Base-by-base conservation (phyloP, 495 filamentous ascomycete genomes). In the Parachaetomium inaequale region DNA sequence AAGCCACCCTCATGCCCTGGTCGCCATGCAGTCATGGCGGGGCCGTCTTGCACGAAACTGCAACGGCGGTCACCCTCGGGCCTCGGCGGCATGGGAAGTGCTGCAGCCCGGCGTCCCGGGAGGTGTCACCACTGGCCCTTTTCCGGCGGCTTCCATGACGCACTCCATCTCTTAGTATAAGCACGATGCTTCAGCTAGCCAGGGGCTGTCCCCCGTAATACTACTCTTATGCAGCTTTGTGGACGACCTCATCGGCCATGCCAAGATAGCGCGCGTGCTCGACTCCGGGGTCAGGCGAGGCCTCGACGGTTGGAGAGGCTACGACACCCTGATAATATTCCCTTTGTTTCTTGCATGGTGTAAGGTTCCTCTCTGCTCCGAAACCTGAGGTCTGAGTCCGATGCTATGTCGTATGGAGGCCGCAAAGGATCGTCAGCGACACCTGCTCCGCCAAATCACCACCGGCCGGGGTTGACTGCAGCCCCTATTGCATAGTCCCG, bases 351-450 rank as follows among this genome's bases (percentile, higher is more conserved):
- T 54, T 23, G n/a, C 31, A 25, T n/a, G 19, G n/a, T 23, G 19
- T 25, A 7, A 54, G 7, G 28, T 28, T 32, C 28, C 4, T 31
- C n/a, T n/a, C n/a, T 21, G 40, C 36, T 40, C n/a, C 15, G n/a
- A 5, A n/a, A 45, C 14, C 46, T 28, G 25, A n/a, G n/a, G 25
- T 31, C 28, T 19, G 14, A 31, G 17, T n/a, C 12, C 14, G 7
- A 12, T 6, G 34, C 23, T 3, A 10, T 15, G 34, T 40, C 21
- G 7, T 38, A 55, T 36, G 32, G 52, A 12, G 52, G 23, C 38
- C 38, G 38, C 36, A 19, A n/a, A 38, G 31, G 29, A 54, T 54
- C 51, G 51, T 54, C 51, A 54, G 51, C 51, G 23, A 54, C 38
- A 26, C 38, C 26, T 56, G 17, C 12, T 21, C 11, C 17, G 10